These are phyloP conservation scores for Mucor sp. DNA, from an alignment of 371 early-diverging fungal genomes.

Conservation along the genomic window DNA sequence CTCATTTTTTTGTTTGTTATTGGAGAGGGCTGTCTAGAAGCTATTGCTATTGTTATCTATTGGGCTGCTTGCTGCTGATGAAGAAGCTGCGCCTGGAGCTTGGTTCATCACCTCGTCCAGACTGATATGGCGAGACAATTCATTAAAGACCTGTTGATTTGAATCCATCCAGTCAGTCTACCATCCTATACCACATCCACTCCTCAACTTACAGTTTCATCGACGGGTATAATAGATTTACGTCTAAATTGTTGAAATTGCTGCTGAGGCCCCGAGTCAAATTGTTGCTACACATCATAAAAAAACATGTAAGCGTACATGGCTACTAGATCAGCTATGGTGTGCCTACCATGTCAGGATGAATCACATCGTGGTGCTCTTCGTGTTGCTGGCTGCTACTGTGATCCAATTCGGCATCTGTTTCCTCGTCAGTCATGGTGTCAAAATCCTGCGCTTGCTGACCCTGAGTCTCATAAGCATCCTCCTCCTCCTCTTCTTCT, in stretches of 20 bases:
- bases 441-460: constrained; percentile 35
- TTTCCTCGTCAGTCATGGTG: constrained; percentile 29
- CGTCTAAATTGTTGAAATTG: constrained; percentile 80
- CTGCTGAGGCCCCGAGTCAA: constrained; percentile 58
- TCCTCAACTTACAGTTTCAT: constrained; percentile 21
- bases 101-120: constrained; percentile 80
- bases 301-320: too few relatives aligned
- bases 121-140: constrained; percentile 82
- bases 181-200: neutral
- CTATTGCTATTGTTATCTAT: constrained; percentile 10
- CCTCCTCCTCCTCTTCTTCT: constrained; percentile 11
- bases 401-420: constrained; percentile 23
- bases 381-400: constrained; percentile 25
- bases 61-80: constrained; percentile 24
- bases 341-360: constrained; percentile 47
- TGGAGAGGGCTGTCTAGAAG: neutral
- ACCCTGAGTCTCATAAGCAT: constrained; percentile 16
- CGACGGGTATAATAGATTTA: constrained; percentile 90
- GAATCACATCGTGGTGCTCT: constrained; percentile 37
- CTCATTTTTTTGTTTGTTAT: neutral
- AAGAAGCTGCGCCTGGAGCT: constrained; percentile 40
- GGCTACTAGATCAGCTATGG: too few relatives aligned
- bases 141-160: constrained; percentile 69
- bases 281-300: constrained; percentile 77
- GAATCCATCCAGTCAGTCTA: neutral